Percentiles rank a stretch among this genome's conserved stretches.
These are phyloP conservation scores for Boletus fagicola DNA, from an alignment of 768 basidiomycete species.

Conservation along the genomic window DNA sequence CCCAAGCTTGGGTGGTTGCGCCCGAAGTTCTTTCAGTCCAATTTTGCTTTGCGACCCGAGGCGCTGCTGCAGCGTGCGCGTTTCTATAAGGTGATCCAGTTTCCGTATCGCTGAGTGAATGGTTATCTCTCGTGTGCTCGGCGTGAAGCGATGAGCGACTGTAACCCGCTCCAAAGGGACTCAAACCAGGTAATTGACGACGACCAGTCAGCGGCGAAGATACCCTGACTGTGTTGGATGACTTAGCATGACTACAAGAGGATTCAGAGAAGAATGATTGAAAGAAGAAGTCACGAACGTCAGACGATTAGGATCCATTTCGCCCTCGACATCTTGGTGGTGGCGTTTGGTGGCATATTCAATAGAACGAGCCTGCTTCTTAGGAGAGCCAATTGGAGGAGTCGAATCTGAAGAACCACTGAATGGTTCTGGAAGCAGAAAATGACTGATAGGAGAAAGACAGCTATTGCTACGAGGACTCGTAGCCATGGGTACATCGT, in stretches of 20 bases:
- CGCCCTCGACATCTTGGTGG: conserved; percentile 5
- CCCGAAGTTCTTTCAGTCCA: background rate
- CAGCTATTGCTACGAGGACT: background rate
- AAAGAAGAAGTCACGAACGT: conserved; percentile 10
- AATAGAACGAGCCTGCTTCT: background rate
- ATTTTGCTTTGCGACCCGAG: background rate
- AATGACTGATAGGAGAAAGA: conserved; percentile 21
- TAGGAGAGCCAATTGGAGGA: background rate
- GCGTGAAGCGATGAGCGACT: conserved; percentile 1
- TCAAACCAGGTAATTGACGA: background rate
- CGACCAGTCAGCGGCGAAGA: conserved; percentile 15
- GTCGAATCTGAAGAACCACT: background rate
- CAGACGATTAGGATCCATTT: background rate
- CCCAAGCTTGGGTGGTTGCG: no score
- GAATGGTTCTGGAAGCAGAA: conserved; percentile 14
- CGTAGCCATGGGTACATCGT: background rate
- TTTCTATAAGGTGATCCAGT: background rate
- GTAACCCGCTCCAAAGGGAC: background rate
- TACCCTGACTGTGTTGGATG: background rate
- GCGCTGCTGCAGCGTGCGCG: no score
- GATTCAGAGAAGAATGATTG: conserved; percentile 5
- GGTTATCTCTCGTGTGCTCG: background rate
- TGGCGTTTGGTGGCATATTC: background rate
- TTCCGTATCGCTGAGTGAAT: conserved; percentile 4
- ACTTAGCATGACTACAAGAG: conserved; percentile 4